These are phyloP conservation scores for Mycena belliarum DNA, from an alignment of 768 basidiomycete genomes.

Conservation along the genomic window DNA sequence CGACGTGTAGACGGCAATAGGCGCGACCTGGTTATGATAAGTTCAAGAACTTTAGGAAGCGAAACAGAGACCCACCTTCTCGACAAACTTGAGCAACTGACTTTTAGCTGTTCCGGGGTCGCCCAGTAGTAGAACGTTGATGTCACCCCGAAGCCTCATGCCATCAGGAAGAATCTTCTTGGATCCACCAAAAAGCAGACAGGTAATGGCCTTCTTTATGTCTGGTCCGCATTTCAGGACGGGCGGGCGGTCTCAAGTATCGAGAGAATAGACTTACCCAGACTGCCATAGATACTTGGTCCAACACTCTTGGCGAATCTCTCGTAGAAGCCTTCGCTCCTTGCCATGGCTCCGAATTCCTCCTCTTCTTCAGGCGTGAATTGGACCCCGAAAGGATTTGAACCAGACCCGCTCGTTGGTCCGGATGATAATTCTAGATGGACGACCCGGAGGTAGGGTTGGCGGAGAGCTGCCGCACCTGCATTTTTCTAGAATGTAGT, in stretches of 20 bases:
- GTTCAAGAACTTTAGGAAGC: not conserved
- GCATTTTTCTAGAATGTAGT: slow-evolving; percentile 62
- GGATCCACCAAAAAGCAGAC: slow-evolving; percentile 95
- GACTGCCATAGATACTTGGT: slow-evolving; percentile 94
- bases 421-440: slow-evolving; percentile 90
- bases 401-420: slow-evolving; percentile 63
- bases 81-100: slow-evolving; percentile 97
- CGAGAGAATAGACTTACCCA: slow-evolving; percentile 53
- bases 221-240: slow-evolving; percentile 49
- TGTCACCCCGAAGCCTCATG: slow-evolving; percentile 95
- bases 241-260: not conserved
- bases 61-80: slow-evolving; percentile 59
- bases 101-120: slow-evolving; percentile 99
- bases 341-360: slow-evolving; percentile 89
- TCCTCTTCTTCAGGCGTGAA: slow-evolving; percentile 98
- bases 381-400: slow-evolving; percentile 84
- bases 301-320: slow-evolving; percentile 92
- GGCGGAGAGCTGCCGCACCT: slow-evolving; percentile 86
- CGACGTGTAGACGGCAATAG: slow-evolving; percentile 97
- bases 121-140: slow-evolving; percentile 94
- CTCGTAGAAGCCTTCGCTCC: slow-evolving; percentile 89
- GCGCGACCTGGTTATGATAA: slow-evolving; percentile 68
- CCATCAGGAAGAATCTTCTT: slow-evolving; percentile 97
- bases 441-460: slow-evolving; percentile 90
- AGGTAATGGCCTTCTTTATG: slow-evolving; percentile 97